Conservation (phyloP, 2,329 filamentous ascomycete genomes). For the Xylariaceae sp. region DNA sequence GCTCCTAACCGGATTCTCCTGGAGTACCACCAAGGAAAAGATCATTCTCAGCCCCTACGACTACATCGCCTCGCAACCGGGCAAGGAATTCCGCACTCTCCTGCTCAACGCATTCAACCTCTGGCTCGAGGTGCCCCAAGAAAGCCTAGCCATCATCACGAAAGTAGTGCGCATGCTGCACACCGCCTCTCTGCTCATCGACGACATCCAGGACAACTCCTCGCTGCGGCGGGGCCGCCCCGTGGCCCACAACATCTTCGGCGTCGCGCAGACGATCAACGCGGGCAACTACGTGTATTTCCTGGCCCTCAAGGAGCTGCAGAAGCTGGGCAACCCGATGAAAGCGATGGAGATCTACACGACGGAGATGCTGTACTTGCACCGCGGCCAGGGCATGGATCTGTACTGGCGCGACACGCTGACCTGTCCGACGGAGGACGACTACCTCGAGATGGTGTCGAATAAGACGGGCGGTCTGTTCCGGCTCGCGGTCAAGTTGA, state of each 20-base stretch:
- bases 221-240: conserved; percentile 72
- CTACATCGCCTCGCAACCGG: conserved; percentile 72
- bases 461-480: conserved; percentile 90
- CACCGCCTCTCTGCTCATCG: conserved; percentile 75
- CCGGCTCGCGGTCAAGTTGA: conserved; percentile 76
- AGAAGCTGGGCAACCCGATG: conserved; percentile 60
- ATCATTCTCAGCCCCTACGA: conserved; percentile 75
- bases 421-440: conserved; percentile 77
- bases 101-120: conserved; percentile 76
- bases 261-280: conserved; percentile 83
- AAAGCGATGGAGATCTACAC: conserved; percentile 65
- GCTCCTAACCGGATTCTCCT: conserved; percentile 47
- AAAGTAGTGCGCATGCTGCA: conserved; percentile 80
- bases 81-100: conserved; percentile 78
- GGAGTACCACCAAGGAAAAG: conserved; percentile 71
- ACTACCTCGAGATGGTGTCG: conserved; percentile 87
- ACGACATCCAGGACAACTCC: conserved; percentile 83
- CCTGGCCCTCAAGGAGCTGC: conserved; percentile 67
- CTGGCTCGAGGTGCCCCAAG: conserved; percentile 69
- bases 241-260: conserved; percentile 80
- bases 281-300: conserved; percentile 89
- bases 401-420: conserved; percentile 84
- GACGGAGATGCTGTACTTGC: conserved; percentile 78
- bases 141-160: conserved; percentile 68
- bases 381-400: conserved; percentile 89